Evolutionary conservation across 1,139 yeast genomes (phyloP).

Genomic region (Meyerozyma elateridarum): DNA sequence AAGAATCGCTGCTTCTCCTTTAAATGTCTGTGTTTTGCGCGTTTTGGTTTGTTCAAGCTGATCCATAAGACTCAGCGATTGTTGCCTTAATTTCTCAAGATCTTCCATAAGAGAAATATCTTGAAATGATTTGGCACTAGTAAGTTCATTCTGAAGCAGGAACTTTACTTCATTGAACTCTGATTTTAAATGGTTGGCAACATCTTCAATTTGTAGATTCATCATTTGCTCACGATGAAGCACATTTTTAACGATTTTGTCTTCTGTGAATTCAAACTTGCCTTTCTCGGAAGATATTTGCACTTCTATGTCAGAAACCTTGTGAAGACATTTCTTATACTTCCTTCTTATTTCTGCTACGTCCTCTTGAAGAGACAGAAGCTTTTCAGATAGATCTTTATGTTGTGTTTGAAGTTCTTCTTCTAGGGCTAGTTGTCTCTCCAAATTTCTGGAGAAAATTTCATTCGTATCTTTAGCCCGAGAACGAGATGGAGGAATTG

Average conservation of each 20-base stretch:
- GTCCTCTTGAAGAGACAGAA: slow-evolving; percentile 21
- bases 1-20: slow-evolving; percentile 16
- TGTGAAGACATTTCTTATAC: slow-evolving; percentile 18
- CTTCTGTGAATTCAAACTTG: slow-evolving; percentile 24
- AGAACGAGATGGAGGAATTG: background rate
- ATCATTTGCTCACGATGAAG: slow-evolving; percentile 24
- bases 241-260: slow-evolving; percentile 24
- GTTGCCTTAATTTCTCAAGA: slow-evolving; percentile 15
- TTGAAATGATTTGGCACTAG: slow-evolving; percentile 21
- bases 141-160: slow-evolving; percentile 28
- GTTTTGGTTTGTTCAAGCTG: slow-evolving; percentile 12
- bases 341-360: slow-evolving; percentile 19
- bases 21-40: slow-evolving; percentile 12
- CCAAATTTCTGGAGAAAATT: background rate
- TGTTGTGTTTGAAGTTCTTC: slow-evolving; percentile 14
- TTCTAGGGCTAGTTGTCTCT: slow-evolving; percentile 1
- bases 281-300: slow-evolving; percentile 17
- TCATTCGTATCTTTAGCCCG: slow-evolving; percentile 1
- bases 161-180: slow-evolving; percentile 30
- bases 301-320: slow-evolving; percentile 16
- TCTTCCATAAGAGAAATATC: slow-evolving; percentile 20
- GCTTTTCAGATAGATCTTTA: slow-evolving; percentile 13
- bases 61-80: slow-evolving; percentile 10
- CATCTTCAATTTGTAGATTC: slow-evolving; percentile 21
- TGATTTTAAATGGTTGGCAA: slow-evolving; percentile 19